Base-by-base conservation (phyloP, 1,139 yeast genomes). In the Diutina ranongensis region DNA sequence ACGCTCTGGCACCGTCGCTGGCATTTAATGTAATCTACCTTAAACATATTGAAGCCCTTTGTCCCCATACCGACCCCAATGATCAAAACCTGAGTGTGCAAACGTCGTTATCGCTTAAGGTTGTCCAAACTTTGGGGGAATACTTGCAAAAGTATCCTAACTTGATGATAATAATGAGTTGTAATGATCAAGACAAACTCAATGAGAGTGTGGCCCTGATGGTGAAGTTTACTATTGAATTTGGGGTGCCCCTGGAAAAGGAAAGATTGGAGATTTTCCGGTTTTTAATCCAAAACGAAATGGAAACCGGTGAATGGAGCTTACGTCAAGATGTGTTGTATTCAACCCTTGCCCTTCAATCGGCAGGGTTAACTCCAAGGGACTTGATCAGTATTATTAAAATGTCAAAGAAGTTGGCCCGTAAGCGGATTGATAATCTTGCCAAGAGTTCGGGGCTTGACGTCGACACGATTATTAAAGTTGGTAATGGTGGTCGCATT, bases 301-400 rank as follows among this genome's bases (percentile, higher is more conserved):
- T 54, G 28, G 59, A 57, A 9, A 52, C 57, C 18, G 50, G 53
- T 2, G 55, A 54, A 12, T 65, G 60, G 46, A 54, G 53, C 25
- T 55, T 59, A n/a, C 57, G 76, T 48, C 59, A 55, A 42, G 94
- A 85, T 56, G 78, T 88, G 3, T 72, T 78, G 10, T 57, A 76
- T 10, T 65, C 70, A 4, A 66, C 78, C 0, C 65, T 92, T 42
- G 86, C 97, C 0, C 65, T 85, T 46, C 95, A 87, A 55, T 84
- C 95, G 46, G 97, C 97, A 1, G 97, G 97, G 33, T 68, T 92
- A 47, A 84, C 94, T 0, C 95, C 97, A 5, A 71, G 85, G 27
- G 97, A 92, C 60, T 66, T 92, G 47, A 67, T 68, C 10, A 78
- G 92, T 0, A 86, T 92, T 49, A 76, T 87, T 15, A 72, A 76